phyloP scores from a whole-genome alignment of 2,329 filamentous ascomycete genomes.

The Sporothrix schenckii region DNA sequence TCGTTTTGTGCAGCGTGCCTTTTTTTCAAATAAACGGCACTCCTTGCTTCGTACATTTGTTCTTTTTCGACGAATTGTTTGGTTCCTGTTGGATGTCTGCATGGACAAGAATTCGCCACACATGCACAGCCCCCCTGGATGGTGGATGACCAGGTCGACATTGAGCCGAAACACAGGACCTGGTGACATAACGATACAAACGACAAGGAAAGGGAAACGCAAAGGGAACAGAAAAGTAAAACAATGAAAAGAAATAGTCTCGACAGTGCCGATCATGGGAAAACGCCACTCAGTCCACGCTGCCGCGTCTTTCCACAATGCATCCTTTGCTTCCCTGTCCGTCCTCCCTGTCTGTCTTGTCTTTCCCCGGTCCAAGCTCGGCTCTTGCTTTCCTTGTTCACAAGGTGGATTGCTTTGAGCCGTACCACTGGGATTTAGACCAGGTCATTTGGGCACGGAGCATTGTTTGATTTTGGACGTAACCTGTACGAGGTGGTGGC shows the following conservation, averaged over 20 bases:
- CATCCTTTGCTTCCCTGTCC: not conserved
- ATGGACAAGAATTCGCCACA: slow-evolving; percentile 19
- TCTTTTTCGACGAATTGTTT: not conserved
- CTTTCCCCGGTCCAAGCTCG: slow-evolving; percentile 11
- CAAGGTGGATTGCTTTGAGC: not conserved
- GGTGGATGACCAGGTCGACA: not conserved
- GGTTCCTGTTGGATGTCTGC: slow-evolving; percentile 18
- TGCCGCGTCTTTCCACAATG: not conserved
- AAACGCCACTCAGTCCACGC: slow-evolving; percentile 10
- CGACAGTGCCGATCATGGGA: not conserved
- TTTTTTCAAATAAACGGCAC: not conserved
- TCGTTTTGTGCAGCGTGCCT: not conserved
- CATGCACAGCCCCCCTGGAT: slow-evolving; percentile 14
- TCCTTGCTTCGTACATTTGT: not conserved
- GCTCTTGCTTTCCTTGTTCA: slow-evolving; percentile 15
- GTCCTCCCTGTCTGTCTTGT: not conserved
- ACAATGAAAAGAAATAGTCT: not conserved
- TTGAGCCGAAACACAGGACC: not conserved
- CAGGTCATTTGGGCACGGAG: not conserved
- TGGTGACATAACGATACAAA: not conserved
- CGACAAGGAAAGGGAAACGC: not conserved
- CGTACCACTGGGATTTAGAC: not conserved
- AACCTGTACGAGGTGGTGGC: no score
- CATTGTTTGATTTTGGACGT: not conserved
- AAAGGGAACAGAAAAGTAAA: not conserved